Base-by-base conservation (phyloP, 2,329 filamentous ascomycete genomes). In the Stachybotrys chlorohalonatus region DNA sequence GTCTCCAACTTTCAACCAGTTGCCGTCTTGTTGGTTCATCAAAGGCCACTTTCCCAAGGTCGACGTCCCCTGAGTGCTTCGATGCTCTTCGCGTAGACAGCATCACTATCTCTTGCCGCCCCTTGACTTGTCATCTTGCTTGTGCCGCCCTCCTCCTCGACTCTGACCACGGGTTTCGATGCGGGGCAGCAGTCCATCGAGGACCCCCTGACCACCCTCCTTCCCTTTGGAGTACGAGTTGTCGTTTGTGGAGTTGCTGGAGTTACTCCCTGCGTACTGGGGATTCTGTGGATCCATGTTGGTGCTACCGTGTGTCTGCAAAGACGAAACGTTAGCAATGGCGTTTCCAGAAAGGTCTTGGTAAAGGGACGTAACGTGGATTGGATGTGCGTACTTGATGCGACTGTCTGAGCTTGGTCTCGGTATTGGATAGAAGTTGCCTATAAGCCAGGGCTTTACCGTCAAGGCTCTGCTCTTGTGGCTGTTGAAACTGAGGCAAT, bases 91-190 rank as follows among this genome's bases (percentile, higher is more conserved):
- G 24, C 24, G 24, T 24, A 4, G 24, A 24, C 24, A 2, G 24
- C 24, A 24, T 42, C 13, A 42, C 8, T 47, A 45, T 45, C 50
- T 31, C 36, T 45, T 52, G 50, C 53, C 42, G 31, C 48, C 48
- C 50, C 45, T 52, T 17, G 50, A 52, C 50, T 52, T 49, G 24
- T 49, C 53, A 31, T 51, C 48, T 39, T 39, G 24, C 24, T 52
- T 54, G 47, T 30, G 36, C 3, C 42, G 42, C 9, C 36, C 36
- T 11, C 49, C 49, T 13, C 51, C 45, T 3, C 58, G 58, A 55
- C 61, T 59, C 51, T 63, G 61, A 5, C 61, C 61, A 36, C 61
- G 54, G 3, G 61, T 62, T 52, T 63, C 61, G 56, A 63, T 62
- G 30, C 61, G 59, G 30, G 61, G 61, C 9, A 62, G 53, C 13